phyloP scores from a whole-genome alignment of 768 basidiomycete species.

The Ramaria sp. region DNA sequence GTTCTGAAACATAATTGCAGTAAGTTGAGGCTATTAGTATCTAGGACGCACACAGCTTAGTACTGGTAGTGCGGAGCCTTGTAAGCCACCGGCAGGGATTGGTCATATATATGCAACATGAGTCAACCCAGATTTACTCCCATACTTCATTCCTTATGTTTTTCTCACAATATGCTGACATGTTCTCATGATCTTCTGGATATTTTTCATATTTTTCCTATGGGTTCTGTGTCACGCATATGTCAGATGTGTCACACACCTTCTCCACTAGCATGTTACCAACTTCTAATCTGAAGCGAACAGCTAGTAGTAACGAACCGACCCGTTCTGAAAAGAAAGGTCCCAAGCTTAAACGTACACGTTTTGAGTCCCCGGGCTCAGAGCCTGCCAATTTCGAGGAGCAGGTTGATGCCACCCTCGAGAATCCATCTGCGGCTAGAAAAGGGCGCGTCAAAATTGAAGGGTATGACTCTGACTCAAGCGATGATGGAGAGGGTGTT shows the following conservation, averaged over 20 bases:
- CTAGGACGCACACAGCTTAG: constrained; percentile 21
- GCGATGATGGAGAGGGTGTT: constrained; percentile 90
- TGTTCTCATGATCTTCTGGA: too few species aligned
- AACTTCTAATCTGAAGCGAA: neutral
- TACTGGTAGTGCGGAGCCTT: constrained; percentile 64
- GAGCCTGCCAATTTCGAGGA: constrained; percentile 70
- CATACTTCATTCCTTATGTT: too few species aligned
- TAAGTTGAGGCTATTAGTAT: constrained; percentile 12
- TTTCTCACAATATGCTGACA: too few species aligned
- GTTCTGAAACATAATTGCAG: constrained; percentile 4
- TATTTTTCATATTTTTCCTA: too few species aligned
- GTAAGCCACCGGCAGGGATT: constrained; percentile 77
- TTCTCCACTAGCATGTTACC: too few species aligned
- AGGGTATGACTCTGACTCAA: constrained; percentile 90
- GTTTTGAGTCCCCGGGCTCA: constrained; percentile 5
- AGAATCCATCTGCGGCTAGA: constrained; percentile 47
- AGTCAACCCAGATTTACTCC: too few species aligned
- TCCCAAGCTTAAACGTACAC: constrained; percentile 7
- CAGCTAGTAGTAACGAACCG: neutral
- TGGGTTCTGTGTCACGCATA: too few species aligned
- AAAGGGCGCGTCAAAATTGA: constrained; percentile 71
- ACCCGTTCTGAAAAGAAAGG: neutral
- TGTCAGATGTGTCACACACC: too few species aligned
- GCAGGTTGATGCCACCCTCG: constrained; percentile 65
- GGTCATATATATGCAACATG: too few species aligned